phyloP scores from a whole-genome alignment of 2,329 filamentous ascomycete species.

The Sclerotinia subarctica region DNA sequence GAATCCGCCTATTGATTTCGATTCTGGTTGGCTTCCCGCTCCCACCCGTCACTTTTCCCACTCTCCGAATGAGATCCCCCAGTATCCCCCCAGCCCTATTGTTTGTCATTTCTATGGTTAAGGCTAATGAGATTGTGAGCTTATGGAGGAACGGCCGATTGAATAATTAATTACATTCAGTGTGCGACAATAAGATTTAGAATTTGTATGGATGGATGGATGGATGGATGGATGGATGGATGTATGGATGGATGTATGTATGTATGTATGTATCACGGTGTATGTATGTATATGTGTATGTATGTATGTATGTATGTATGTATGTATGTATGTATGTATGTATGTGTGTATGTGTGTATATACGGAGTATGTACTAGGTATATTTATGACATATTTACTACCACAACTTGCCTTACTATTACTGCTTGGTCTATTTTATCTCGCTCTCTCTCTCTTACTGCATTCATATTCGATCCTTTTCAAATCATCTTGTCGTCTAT shows the following conservation, averaged over 20 bases:
- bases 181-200: background rate
- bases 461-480: background rate
- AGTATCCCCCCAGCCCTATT: conserved; percentile 12
- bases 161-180: background rate
- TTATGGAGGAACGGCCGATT: background rate
- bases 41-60: background rate
- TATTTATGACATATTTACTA: conserved; percentile 1
- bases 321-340: too few relatives aligned
- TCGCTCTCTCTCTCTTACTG: background rate
- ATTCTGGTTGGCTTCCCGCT: background rate
- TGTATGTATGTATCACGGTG: too few relatives aligned
- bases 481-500: background rate
- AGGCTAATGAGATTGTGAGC: background rate
- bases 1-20: background rate
- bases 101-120: conserved; percentile 5
- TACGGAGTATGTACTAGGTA: background rate
- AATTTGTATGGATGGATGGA: background rate
- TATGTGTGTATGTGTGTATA: too few relatives aligned
- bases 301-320: too few relatives aligned
- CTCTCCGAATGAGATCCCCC: conserved; percentile 7
- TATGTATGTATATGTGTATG: too few relatives aligned
- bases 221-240: too few relatives aligned
- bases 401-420: background rate
- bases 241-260: too few relatives aligned
- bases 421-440: background rate